Evolutionary conservation across 202 grass and related monocot species (phyloP).

Genomic region (Carex arenaria): DNA sequence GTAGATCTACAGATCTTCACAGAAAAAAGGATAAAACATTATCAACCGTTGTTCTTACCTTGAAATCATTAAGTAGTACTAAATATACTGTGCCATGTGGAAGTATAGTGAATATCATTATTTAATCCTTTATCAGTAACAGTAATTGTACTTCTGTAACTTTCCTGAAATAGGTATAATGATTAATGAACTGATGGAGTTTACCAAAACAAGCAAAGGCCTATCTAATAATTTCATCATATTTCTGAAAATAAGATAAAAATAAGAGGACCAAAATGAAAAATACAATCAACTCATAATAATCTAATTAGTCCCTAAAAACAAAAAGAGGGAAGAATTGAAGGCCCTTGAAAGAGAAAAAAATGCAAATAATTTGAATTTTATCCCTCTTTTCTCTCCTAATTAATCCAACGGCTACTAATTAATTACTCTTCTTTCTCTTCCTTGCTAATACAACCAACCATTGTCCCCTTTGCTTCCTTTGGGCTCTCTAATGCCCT

Average conservation of each 20-base stretch:
- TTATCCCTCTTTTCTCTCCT: constrained; percentile 20
- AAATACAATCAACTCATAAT: not conserved
- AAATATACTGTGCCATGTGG: not conserved
- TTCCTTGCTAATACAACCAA: constrained; percentile 31
- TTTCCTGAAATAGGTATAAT: not conserved
- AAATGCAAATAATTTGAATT: constrained; percentile 13
- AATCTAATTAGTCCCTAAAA: not conserved
- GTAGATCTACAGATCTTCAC: not conserved
- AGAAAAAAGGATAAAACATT: not conserved
- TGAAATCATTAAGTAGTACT: not conserved
- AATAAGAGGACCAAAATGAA: not conserved
- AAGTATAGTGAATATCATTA: not conserved
- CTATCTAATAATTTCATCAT: not conserved
- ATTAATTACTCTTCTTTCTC: constrained; percentile 37
- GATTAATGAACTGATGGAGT: no score
- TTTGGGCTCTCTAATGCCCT: constrained; percentile 74
- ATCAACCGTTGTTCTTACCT: not conserved
- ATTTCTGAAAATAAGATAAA: not conserved
- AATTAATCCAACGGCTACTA: constrained; percentile 9
- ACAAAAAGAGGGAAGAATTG: not conserved
- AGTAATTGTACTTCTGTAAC: not conserved
- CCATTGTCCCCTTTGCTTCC: constrained; percentile 36
- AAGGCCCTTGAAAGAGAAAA: not conserved
- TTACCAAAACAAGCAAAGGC: not conserved
- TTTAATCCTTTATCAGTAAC: not conserved